Evolutionary conservation across 2,329 filamentous ascomycete genomes (phyloP).

Genomic region (Pseudogymnoascus sp.): DNA sequence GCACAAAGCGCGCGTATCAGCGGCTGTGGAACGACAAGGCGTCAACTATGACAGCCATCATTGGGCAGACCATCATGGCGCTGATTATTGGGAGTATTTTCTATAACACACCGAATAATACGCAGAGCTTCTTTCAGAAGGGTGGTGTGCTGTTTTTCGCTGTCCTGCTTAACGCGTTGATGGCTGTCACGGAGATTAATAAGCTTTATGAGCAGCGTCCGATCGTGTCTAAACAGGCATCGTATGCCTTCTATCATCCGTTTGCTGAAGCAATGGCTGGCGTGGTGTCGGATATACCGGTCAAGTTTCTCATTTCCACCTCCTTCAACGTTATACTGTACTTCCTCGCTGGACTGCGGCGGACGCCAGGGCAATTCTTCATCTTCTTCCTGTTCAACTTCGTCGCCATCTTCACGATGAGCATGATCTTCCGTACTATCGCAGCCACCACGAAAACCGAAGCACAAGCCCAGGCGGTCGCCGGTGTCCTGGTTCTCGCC

Average conservation of each 20-base stretch:
- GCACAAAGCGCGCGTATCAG: slow-evolving; percentile 69
- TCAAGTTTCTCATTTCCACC: slow-evolving; percentile 45
- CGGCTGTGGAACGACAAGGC: slow-evolving; percentile 49
- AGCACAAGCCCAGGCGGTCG: slow-evolving; percentile 53
- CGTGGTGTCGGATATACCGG: slow-evolving; percentile 47
- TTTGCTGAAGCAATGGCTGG: slow-evolving; percentile 46
- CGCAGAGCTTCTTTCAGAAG: slow-evolving; percentile 50
- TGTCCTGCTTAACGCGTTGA: slow-evolving; percentile 55
- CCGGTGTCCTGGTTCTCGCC: slow-evolving; percentile 37
- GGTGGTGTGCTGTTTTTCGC: slow-evolving; percentile 60
- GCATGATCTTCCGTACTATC: slow-evolving; percentile 75
- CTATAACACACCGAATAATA: slow-evolving; percentile 46
- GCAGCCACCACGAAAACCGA: slow-evolving; percentile 63
- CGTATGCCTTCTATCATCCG: slow-evolving; percentile 41
- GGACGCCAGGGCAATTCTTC: slow-evolving; percentile 70
- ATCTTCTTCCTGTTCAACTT: slow-evolving; percentile 75
- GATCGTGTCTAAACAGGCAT: slow-evolving; percentile 40
- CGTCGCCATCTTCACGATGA: slow-evolving; percentile 65
- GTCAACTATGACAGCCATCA: slow-evolving; percentile 11
- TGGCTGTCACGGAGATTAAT: slow-evolving; percentile 55
- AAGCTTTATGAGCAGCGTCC: slow-evolving; percentile 53
- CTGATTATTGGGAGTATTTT: slow-evolving; percentile 56
- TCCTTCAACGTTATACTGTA: slow-evolving; percentile 51
- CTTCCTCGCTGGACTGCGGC: slow-evolving; percentile 72
- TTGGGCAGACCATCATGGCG: slow-evolving; percentile 40